Evolutionary conservation across 2,329 filamentous ascomycete genomes (phyloP).

Genomic region (Trichoderma pleuroti): DNA sequence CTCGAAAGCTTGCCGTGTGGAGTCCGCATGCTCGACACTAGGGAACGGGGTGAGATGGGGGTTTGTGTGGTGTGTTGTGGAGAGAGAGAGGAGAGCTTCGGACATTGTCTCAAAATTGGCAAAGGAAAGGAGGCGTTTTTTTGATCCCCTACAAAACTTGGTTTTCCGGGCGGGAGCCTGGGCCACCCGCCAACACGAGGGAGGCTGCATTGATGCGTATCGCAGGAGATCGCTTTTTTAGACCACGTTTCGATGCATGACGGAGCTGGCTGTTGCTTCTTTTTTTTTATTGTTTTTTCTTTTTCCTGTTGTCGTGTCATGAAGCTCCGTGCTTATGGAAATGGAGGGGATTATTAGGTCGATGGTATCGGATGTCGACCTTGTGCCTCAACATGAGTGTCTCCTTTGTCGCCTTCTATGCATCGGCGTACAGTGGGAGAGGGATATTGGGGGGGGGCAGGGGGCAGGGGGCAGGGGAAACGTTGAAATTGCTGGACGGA

Average conservation of each 20-base stretch:
- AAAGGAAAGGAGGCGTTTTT: constrained; percentile 18
- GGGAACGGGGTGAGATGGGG: constrained; percentile 26
- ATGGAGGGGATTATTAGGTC: constrained; percentile 27
- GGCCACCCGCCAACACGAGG: constrained; percentile 27
- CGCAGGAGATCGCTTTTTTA: constrained; percentile 40
- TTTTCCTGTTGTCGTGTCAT: constrained; percentile 36
- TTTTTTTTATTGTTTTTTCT: constrained; percentile 39
- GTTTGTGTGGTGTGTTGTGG: constrained; percentile 26
- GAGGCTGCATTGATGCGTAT: constrained; percentile 36
- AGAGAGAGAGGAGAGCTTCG: constrained; percentile 26
- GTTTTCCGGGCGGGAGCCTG: constrained; percentile 27
- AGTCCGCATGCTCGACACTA: constrained; percentile 19
- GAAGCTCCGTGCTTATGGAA: constrained; percentile 28
- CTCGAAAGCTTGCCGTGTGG: constrained; percentile 27
- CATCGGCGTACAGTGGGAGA: constrained; percentile 14
- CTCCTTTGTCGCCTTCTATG: constrained; percentile 12
- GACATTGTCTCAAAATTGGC: constrained; percentile 27
- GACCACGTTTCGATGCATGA: constrained; percentile 51
- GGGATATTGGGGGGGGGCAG: constrained; percentile 3
- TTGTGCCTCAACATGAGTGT: constrained; percentile 18
- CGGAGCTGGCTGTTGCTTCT: constrained; percentile 44
- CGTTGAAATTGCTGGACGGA: constrained; percentile 17
- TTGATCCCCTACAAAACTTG: constrained; percentile 24
- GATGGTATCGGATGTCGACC: constrained; percentile 22
- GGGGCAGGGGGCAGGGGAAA: constrained; percentile 2